phyloP scores from a whole-genome alignment of 768 basidiomycete species.

The Xerocomus spinulosus region DNA sequence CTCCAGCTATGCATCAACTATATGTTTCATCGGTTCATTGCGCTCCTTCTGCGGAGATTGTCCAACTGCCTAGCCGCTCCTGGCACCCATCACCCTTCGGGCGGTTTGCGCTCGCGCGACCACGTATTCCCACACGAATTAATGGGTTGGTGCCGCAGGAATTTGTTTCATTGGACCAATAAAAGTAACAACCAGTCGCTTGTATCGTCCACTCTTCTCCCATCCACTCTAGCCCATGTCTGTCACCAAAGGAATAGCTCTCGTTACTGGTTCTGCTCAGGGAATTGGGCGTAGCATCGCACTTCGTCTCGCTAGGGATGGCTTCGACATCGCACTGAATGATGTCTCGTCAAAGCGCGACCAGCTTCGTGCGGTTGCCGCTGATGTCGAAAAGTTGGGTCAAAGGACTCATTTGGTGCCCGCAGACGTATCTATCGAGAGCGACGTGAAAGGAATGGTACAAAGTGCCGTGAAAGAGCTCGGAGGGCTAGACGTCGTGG shows the following conservation, averaged over 20 bases:
- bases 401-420: conserved; percentile 21
- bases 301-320: conserved; percentile 32
- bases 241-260: conserved; percentile 26
- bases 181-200: no score
- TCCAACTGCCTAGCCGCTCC: no score
- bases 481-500: conserved; percentile 46
- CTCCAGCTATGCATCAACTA: no score
- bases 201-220: neutral
- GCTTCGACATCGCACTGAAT: conserved; percentile 30
- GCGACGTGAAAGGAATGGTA: conserved; percentile 40
- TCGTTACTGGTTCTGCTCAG: conserved; percentile 34
- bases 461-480: conserved; percentile 26
- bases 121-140: no score
- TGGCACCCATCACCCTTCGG: no score
- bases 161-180: no score
- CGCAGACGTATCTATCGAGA: conserved; percentile 41
- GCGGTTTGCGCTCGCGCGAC: no score
- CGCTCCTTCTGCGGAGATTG: no score
- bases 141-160: no score
- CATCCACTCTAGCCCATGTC: conserved; percentile 11
- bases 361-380: conserved; percentile 25
- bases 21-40: no score
- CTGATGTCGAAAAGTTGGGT: conserved; percentile 30
- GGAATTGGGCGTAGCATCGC: conserved; percentile 30
- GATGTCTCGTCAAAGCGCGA: conserved; percentile 26